Evolutionary conservation across 148 eudicot genomes (phyloP).

Genomic region (Talinum fruticosum): DNA sequence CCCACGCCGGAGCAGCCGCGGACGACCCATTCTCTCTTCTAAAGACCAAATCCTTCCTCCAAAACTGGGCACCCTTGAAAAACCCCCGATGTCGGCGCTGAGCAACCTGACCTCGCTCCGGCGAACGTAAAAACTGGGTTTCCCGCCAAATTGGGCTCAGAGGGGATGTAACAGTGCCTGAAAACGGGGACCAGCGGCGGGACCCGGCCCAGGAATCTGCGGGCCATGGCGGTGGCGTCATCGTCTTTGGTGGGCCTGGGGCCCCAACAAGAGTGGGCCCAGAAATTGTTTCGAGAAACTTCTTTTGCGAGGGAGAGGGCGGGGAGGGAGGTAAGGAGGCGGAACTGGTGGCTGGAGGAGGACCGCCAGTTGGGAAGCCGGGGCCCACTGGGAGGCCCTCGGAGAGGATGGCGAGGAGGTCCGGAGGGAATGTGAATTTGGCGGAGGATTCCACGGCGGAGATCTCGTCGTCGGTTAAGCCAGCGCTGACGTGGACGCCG

Average conservation of each 20-base stretch:
- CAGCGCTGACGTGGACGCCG: conserved; percentile 43
- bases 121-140: conserved; percentile 71
- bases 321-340: conserved; percentile 47
- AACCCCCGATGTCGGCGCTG: conserved; percentile 57
- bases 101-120: conserved; percentile 43
- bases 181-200: conserved; percentile 64
- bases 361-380: conserved; percentile 79
- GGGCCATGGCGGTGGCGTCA: conserved; percentile 42
- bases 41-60: conserved; percentile 12
- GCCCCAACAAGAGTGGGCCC: conserved; percentile 55
- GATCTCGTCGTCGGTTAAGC: conserved; percentile 50
- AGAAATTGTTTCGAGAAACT: conserved; percentile 38
- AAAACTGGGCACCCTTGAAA: conserved; percentile 31
- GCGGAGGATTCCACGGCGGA: conserved; percentile 44
- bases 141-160: conserved; percentile 52
- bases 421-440: conserved; percentile 60
- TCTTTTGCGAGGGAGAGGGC: conserved; percentile 41
- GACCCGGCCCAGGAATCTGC: conserved; percentile 28
- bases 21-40: not conserved
- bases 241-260: conserved; percentile 35
- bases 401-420: conserved; percentile 56
- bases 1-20: conserved; percentile 10
- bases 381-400: conserved; percentile 69
- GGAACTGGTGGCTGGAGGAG: conserved; percentile 55
- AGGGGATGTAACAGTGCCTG: conserved; percentile 49